Evolutionary conservation across 2,329 filamentous ascomycete species (phyloP), one percentile per base, ranked within the genome.

Genomic region (Cladophialophora bantiana): DNA sequence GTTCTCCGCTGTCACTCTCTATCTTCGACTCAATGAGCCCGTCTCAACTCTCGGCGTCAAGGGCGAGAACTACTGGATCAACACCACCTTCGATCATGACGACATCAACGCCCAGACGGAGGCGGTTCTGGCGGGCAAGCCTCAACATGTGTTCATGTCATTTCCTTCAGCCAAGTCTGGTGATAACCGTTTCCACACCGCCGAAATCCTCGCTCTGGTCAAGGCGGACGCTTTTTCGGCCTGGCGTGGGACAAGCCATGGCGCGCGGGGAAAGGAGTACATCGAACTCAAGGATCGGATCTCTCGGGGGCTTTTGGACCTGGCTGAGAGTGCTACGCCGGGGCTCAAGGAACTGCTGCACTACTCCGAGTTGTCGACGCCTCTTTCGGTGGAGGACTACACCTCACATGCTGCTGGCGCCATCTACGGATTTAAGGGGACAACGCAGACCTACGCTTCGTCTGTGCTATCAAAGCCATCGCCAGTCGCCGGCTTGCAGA

Each of bases 361-460:
- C 45, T 26, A 20, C 18, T 13, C 45, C 7, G 45, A 50, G 9
- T 50, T 50, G 18, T 50, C 40, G 15, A 50, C 45, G 18, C 18
- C 5, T 2, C 45, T 50, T 18, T 50, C 42, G n/a, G 42, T 42
- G 42, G 42, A 20, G 18, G 18, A 48, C 42, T 26, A 42, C 40
- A 42, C 40, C 40, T 42, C 40, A 1, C 40, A 42, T 7, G n/a
- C 15, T n/a, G 4, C 40, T 5, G 40, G 40, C 40, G 40, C 40
- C 40, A 42, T 42, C 40, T 42, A 42, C 40, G 40, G 40, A n/a
- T 42, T 42, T 42, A 42, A 42, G 18, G 40, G 40, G 40, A 42
- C 40, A n/a, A 13, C 40, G 15, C 40, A 42, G 40, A n/a, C n/a
- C 40, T 42, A n/a, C 40, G 13, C 40, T 18, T 42, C 40, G 4